Evolutionary conservation across 177 flowering plant species (phyloP).

Genomic region (Vitis hybrid): DNA sequence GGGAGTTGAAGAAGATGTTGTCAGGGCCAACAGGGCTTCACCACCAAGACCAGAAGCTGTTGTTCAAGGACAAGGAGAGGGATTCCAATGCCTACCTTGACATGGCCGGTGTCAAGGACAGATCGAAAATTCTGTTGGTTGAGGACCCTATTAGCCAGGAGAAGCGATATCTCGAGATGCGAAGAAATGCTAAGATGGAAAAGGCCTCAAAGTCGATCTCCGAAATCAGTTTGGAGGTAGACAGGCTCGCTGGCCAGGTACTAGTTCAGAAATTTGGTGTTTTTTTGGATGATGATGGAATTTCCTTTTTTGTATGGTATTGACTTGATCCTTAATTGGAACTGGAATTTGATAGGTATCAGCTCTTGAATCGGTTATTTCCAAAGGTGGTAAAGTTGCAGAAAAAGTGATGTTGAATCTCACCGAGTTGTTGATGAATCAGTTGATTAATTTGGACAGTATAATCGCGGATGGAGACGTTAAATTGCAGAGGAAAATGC

Average conservation of each 20-base stretch:
- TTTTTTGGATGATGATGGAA: too few species aligned
- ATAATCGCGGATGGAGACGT: constrained; percentile 81
- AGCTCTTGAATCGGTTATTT: constrained; percentile 60
- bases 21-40: constrained; percentile 81
- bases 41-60: constrained; percentile 79
- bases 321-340: constrained; percentile 2
- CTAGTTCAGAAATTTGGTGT: not conserved
- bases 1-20: constrained; percentile 91
- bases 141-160: constrained; percentile 91
- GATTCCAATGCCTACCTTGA: constrained; percentile 74
- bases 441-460: constrained; percentile 76
- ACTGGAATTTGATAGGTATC: constrained; percentile 58
- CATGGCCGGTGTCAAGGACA: constrained; percentile 71
- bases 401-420: constrained; percentile 59
- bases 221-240: constrained; percentile 83
- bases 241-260: constrained; percentile 87
- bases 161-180: constrained; percentile 71
- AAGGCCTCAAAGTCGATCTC: constrained; percentile 77
- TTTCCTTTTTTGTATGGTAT: too few species aligned
- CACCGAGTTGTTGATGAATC: constrained; percentile 82
- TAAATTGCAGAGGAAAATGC: constrained; percentile 86
- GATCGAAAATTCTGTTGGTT: constrained; percentile 67
- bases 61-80: constrained; percentile 84
- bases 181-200: constrained; percentile 79
- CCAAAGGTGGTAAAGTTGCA: constrained; percentile 70